Base-by-base conservation (phyloP, 2,329 filamentous ascomycete species). In the Aspergillus bombycis region DNA sequence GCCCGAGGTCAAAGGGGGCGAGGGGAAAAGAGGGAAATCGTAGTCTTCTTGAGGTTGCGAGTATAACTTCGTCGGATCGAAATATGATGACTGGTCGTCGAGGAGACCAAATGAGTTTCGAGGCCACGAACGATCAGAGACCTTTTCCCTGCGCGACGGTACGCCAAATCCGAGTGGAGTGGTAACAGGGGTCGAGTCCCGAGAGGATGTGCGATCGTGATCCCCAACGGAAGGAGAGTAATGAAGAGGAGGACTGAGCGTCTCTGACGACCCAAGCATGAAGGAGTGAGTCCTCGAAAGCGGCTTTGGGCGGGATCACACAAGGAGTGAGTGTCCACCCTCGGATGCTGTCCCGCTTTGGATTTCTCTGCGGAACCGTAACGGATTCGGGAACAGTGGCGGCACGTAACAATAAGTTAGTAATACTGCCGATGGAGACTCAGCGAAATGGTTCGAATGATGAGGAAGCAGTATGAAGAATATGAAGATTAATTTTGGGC, bases 181-280 rank as follows among this genome's bases (percentile, higher is more conserved):
- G 72, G 78, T 81, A 68, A 79, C 74, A 57, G 79, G 77, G 59
- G 79, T 81, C 56, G 77, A 78, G 67, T 84, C 83, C 73, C 82
- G 79, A 62, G 83, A 84, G 60, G 82, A 85, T 70, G 79, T 77
- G 71, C 80, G 81, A 75, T 80, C 80, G 65, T 71, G 76, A 71
- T 82, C 80, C 75, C 80, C 81, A 68, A 75, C 71, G 64, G 76
- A 75, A 63, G 83, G 82, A 71, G 84, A 85, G 77, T 82, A 79
- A 73, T 81, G 81, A 74, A 83, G 79, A 71, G 81, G 83, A 71
- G 82, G 82, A 59, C 65, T 69, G 61, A 65, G 62, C 60, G 67
- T 62, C 59, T 57, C 58, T 67, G 80, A 79, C 73, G 82, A 82
- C 80, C 84, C 82, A 79, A 84, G 83, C 81, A 84, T 86, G 75